These are phyloP conservation scores for Emydomyces testavorans DNA, from an alignment of 2,329 filamentous ascomycete species.

Conservation along the genomic window DNA sequence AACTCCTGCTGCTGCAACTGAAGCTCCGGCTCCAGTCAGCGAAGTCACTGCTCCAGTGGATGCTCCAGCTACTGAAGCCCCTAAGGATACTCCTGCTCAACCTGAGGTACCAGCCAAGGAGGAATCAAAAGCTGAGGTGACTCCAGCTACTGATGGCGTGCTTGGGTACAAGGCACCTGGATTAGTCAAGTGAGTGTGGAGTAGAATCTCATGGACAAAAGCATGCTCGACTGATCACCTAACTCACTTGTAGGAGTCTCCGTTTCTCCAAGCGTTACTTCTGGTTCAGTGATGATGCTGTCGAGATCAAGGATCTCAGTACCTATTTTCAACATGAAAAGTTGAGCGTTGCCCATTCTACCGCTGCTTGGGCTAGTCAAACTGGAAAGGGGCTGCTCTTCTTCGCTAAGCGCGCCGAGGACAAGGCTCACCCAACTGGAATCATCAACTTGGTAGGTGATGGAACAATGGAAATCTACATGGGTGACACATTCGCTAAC, in stretches of 20 bases:
- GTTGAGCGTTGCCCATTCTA: constrained; percentile 63
- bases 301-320: constrained; percentile 62
- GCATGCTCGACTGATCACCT: constrained; percentile 14
- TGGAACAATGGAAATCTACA: neutral
- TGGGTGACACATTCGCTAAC: constrained; percentile 6
- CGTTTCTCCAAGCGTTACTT: constrained; percentile 90
- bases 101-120: constrained; percentile 28
- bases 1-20: neutral
- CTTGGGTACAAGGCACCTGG: constrained; percentile 84
- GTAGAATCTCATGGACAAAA: too few relatives aligned
- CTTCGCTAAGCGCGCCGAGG: constrained; percentile 69
- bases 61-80: constrained; percentile 26
- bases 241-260: constrained; percentile 53
- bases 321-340: constrained; percentile 83
- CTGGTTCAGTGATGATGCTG: constrained; percentile 63
- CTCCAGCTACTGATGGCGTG: constrained; percentile 68
- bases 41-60: constrained; percentile 29
- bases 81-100: constrained; percentile 24
- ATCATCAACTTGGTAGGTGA: constrained; percentile 71
- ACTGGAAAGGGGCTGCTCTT: constrained; percentile 93
- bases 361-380: constrained; percentile 78
- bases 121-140: constrained; percentile 31
- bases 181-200: constrained; percentile 66
- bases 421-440: constrained; percentile 69
- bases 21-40: constrained; percentile 23